Conservation (phyloP, 495 filamentous ascomycete genomes). For the Talaromyces nanjingensis region DNA sequence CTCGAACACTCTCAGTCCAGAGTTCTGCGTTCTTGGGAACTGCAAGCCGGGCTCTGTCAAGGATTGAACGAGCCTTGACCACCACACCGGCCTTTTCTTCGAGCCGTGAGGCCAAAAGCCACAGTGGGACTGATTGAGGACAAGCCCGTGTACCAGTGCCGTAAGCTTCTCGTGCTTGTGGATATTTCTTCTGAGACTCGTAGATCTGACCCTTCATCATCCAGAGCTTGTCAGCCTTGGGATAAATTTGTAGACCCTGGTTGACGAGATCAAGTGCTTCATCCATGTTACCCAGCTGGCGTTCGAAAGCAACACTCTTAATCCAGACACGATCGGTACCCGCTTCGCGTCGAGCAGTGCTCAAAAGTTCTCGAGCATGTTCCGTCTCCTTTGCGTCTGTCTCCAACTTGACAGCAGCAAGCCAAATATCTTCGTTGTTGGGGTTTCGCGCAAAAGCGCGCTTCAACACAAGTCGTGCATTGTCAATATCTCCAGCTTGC, state of each 20-base stretch:
- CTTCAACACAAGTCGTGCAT: conserved; percentile 73
- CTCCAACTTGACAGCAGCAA: conserved; percentile 90
- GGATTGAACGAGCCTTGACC: conserved; percentile 85
- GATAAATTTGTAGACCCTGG: conserved; percentile 82
- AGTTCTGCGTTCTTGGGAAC: conserved; percentile 78
- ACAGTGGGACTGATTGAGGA: conserved; percentile 74
- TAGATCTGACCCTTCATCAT: conserved; percentile 99
- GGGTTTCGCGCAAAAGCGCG: conserved; percentile 88
- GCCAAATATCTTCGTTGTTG: conserved; percentile 95
- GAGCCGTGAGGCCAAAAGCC: conserved; percentile 78
- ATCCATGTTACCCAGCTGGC: conserved; percentile 70
- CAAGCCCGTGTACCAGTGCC: conserved; percentile 81
- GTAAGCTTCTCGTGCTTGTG: conserved; percentile 88
- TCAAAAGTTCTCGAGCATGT: conserved; percentile 72
- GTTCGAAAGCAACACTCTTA: conserved; percentile 87
- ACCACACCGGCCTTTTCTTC: conserved; percentile 80
- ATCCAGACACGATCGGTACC: conserved; percentile 96
- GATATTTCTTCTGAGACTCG: conserved; percentile 64
- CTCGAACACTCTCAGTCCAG: conserved; percentile 84
- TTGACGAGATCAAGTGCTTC: conserved; percentile 80
- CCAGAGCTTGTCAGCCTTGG: conserved; percentile 81
- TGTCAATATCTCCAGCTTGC: conserved; percentile 77
- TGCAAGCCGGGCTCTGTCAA: conserved; percentile 82
- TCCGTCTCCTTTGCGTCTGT: conserved; percentile 75
- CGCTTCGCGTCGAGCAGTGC: conserved; percentile 73